Evolutionary conservation across 805 yeast species (phyloP).

Genomic region (Spathaspora sp.): DNA sequence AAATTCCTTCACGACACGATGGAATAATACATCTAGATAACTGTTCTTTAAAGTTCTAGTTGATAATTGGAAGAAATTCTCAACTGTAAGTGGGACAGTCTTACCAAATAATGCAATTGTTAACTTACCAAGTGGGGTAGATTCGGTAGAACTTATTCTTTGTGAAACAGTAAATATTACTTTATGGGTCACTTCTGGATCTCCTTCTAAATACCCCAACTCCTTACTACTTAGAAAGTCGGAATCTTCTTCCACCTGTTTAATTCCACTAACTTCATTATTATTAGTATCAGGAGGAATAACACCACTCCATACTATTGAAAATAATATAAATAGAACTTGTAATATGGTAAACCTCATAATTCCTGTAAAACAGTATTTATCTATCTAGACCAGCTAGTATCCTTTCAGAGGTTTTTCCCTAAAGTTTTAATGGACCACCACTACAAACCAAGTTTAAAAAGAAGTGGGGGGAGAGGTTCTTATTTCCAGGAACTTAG

Average conservation of each 20-base stretch:
- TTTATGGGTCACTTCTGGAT: constrained; percentile 48
- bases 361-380: not conserved
- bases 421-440: too few relatives aligned
- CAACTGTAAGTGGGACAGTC: constrained; percentile 49
- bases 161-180: constrained; percentile 40
- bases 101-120: constrained; percentile 64
- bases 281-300: not conserved
- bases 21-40: constrained; percentile 62
- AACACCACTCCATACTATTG: not conserved
- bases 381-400: not conserved
- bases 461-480: not conserved
- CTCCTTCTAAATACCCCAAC: constrained; percentile 18
- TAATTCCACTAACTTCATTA: not conserved
- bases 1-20: constrained; percentile 32
- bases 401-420: too few relatives aligned
- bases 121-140: constrained; percentile 37
- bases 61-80: constrained; percentile 29
- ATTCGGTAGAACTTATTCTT: constrained; percentile 10
- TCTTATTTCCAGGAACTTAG: too few relatives aligned
- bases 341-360: not conserved
- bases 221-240: not conserved
- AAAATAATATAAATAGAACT: not conserved
- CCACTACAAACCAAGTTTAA: not conserved
- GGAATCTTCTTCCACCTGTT: not conserved
- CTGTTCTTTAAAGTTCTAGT: constrained; percentile 43